A percentile compares a stretch with the other conserved stretches of the same genome.
Evolutionary conservation across 2,329 filamentous ascomycete genomes (phyloP).

Genomic region (Aureobasidium sp.): DNA sequence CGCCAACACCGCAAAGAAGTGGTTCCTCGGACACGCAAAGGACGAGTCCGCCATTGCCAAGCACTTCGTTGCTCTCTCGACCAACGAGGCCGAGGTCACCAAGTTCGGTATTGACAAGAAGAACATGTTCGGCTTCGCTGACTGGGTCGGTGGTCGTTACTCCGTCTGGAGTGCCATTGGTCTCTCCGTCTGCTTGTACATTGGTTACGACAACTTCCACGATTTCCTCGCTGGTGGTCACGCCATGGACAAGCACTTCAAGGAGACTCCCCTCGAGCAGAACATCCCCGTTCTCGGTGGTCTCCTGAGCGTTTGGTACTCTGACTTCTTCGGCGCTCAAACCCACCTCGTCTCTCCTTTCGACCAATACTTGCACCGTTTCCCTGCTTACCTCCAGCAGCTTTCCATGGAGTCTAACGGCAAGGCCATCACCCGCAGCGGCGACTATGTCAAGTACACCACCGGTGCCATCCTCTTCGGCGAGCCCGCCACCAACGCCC

Average conservation of each 20-base stretch:
- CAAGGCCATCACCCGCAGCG: constrained; percentile 86
- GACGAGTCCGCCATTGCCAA: constrained; percentile 74
- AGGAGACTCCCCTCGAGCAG: constrained; percentile 77
- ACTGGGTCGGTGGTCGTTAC: constrained; percentile 97
- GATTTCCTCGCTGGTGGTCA: constrained; percentile 91
- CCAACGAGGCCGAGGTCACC: constrained; percentile 88
- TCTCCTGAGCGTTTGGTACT: constrained; percentile 96
- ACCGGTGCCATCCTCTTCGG: constrained; percentile 94
- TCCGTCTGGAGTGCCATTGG: constrained; percentile 99
- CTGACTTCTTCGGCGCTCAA: constrained; percentile 96
- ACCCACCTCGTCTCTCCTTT: constrained; percentile 96
- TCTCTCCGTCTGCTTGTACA: constrained; percentile 85
- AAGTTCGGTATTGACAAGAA: constrained; percentile 98
- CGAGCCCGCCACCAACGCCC: constrained; percentile 96
- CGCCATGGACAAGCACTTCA: constrained; percentile 98
- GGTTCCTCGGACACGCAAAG: constrained; percentile 86
- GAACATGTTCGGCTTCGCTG: constrained; percentile 99
- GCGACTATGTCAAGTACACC: constrained; percentile 90
- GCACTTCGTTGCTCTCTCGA: constrained; percentile 97
- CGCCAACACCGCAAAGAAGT: constrained; percentile 91
- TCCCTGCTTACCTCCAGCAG: constrained; percentile 98
- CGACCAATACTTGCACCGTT: constrained; percentile 98
- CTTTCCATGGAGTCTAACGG: constrained; percentile 99
- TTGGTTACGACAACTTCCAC: constrained; percentile 96
- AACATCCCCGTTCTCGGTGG: constrained; percentile 93